These are phyloP conservation scores for Psilocybe cyanescens DNA, from an alignment of 768 basidiomycete genomes.

Conservation along the genomic window DNA sequence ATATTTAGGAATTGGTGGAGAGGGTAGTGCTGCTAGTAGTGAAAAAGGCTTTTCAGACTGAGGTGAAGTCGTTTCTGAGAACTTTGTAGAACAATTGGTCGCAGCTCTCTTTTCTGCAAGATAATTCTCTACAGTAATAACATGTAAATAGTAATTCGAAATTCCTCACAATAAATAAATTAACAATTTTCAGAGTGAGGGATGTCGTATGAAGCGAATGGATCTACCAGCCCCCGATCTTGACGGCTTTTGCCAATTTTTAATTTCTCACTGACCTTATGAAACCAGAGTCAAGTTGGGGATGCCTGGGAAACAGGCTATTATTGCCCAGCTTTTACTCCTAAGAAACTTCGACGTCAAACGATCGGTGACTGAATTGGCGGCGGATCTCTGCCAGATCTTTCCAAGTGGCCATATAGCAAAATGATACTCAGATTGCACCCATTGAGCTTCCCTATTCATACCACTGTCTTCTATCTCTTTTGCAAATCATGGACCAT, in stretches of 20 bases:
- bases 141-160: too few species aligned
- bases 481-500: constrained; percentile 24
- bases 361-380: constrained; percentile 22
- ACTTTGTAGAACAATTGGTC: too few species aligned
- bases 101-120: too few species aligned
- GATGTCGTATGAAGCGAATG: too few species aligned
- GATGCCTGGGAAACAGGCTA: constrained; percentile 4
- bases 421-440: constrained; percentile 16
- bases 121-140: too few species aligned
- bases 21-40: not conserved
- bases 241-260: constrained; percentile 8
- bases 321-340: constrained; percentile 2
- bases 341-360: constrained; percentile 19
- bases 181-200: too few species aligned
- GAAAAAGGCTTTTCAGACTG: not conserved
- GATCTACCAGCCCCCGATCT: constrained; percentile 4
- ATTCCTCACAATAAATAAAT: too few species aligned
- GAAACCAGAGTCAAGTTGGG: constrained; percentile 3
- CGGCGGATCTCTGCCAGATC: constrained; percentile 25
- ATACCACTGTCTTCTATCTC: constrained; percentile 8
- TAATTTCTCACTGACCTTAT: constrained; percentile 5
- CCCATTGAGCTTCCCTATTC: constrained; percentile 6
- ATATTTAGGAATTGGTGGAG: constrained; percentile 13
- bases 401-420: constrained; percentile 4
- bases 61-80: not conserved